Conservation (phyloP, 352 stramenopile species). For the Phytophthora agathidicida region DNA sequence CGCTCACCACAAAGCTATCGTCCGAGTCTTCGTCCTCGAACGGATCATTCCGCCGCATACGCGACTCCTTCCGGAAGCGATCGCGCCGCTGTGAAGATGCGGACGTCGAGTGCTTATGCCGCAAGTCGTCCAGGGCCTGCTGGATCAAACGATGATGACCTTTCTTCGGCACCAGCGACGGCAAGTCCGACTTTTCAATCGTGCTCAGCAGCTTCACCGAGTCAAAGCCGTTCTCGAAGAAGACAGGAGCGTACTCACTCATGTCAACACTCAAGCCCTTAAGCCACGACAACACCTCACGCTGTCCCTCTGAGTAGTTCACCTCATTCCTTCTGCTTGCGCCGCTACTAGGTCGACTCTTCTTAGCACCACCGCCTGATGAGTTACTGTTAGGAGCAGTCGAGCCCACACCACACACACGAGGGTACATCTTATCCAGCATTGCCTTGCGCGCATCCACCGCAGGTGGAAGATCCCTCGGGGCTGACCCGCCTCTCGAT, state of each 20-base stretch:
- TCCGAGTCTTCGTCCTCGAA: slow-evolving; percentile 89
- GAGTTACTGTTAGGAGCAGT: slow-evolving; percentile 24
- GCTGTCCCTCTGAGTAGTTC: slow-evolving; percentile 67
- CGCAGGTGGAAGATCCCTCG: slow-evolving; percentile 17
- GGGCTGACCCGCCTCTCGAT: slow-evolving; percentile 16
- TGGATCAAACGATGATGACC: slow-evolving; percentile 87
- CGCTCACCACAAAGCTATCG: slow-evolving; percentile 86
- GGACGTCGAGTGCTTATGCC: slow-evolving; percentile 68
- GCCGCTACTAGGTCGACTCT: slow-evolving; percentile 28
- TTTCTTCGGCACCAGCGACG: slow-evolving; percentile 79
- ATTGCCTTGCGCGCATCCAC: slow-evolving; percentile 63
- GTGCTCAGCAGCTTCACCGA: slow-evolving; percentile 85
- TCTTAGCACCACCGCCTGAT: slow-evolving; percentile 34
- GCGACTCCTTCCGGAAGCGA: slow-evolving; percentile 29
- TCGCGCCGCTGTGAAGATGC: slow-evolving; percentile 45
- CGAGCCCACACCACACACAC: slow-evolving; percentile 60
- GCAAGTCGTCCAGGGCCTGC: slow-evolving; percentile 76
- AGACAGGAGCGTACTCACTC: slow-evolving; percentile 81
- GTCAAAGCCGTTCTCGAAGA: slow-evolving; percentile 90
- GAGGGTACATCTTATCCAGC: slow-evolving; percentile 83
- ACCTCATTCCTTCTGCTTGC: slow-evolving; percentile 58
- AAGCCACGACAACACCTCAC: slow-evolving; percentile 84
- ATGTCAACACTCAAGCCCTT: slow-evolving; percentile 76
- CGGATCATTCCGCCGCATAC: slow-evolving; percentile 46
- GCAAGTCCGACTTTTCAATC: slow-evolving; percentile 75